Evolutionary conservation across 2,329 filamentous ascomycete genomes (phyloP).

Genomic region (Escovopsis sp.): DNA sequence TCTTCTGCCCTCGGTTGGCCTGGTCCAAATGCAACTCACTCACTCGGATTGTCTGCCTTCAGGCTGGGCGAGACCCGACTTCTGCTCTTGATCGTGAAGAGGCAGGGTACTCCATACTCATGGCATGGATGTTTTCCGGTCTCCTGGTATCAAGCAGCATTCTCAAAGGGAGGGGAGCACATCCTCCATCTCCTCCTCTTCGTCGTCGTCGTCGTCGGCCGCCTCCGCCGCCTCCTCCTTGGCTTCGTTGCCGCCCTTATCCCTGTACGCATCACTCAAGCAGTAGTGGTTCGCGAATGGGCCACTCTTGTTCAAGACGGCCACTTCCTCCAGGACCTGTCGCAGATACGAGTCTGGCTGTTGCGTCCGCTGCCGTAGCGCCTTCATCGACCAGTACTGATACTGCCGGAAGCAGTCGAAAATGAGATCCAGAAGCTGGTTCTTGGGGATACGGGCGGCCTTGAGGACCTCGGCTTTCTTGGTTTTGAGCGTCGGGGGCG

Average conservation of each 20-base stretch:
- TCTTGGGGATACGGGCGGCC: constrained; percentile 75
- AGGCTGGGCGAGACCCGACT: too few relatives aligned
- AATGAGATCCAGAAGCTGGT: constrained; percentile 74
- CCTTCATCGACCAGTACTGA: constrained; percentile 88
- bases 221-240: constrained; percentile 41
- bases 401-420: constrained; percentile 72
- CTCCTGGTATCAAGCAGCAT: too few relatives aligned
- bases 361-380: constrained; percentile 57
- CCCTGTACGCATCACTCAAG: constrained; percentile 44
- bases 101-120: too few relatives aligned
- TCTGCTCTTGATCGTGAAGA: too few relatives aligned
- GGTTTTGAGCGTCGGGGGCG: constrained; percentile 32
- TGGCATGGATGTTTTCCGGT: too few relatives aligned
- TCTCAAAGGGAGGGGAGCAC: constrained; percentile 28
- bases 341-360: constrained; percentile 93
- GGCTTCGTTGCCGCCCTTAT: constrained; percentile 25
- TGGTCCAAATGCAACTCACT: too few relatives aligned
- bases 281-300: constrained; percentile 77
- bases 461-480: constrained; percentile 60
- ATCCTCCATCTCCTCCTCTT: constrained; percentile 68
- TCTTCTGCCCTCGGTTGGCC: too few relatives aligned
- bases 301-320: constrained; percentile 67
- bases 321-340: constrained; percentile 68
- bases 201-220: constrained; percentile 50
- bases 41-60: too few relatives aligned